Evolutionary conservation across 192 early-diverging fungal species (phyloP).

Genomic region (Kappamyces sp.): DNA sequence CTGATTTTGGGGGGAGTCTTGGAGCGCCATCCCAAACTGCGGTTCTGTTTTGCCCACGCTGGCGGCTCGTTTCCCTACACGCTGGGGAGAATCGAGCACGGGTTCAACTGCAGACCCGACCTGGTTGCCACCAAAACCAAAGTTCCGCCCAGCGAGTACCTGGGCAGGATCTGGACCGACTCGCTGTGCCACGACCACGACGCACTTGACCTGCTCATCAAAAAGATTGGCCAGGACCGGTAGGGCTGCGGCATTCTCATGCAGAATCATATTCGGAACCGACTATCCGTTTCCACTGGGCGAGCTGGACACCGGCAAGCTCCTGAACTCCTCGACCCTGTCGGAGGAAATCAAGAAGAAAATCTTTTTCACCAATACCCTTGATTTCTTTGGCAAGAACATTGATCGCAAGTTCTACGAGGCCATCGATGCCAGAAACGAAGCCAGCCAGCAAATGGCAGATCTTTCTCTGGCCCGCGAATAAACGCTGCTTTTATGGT

Average conservation of each 20-base stretch:
- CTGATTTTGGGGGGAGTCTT: constrained; percentile 63
- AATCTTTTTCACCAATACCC: too few relatives aligned
- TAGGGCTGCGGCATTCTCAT: background rate
- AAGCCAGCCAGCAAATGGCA: too few relatives aligned
- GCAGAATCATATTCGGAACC: constrained; percentile 48
- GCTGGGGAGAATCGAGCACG: constrained; percentile 61
- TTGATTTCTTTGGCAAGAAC: too few relatives aligned
- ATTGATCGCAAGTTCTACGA: too few relatives aligned
- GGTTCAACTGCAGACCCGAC: constrained; percentile 61
- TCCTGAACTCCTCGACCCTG: background rate
- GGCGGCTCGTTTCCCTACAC: constrained; percentile 64
- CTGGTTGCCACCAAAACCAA: constrained; percentile 52
- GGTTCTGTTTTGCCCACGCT: constrained; percentile 56
- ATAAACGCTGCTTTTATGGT: background rate
- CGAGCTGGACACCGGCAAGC: background rate
- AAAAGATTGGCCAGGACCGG: constrained; percentile 56
- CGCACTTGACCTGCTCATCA: constrained; percentile 54
- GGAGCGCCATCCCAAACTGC: constrained; percentile 55
- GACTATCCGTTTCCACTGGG: constrained; percentile 43
- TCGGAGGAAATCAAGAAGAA: background rate
- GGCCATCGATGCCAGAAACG: too few relatives aligned
- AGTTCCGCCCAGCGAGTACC: constrained; percentile 44
- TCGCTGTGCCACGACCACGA: constrained; percentile 64
- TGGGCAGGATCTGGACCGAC: constrained; percentile 56
- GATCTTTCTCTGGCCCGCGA: too few relatives aligned